Evolutionary conservation across 1,139 yeast genomes (phyloP).

Genomic region (Arxiozyma telluris): DNA sequence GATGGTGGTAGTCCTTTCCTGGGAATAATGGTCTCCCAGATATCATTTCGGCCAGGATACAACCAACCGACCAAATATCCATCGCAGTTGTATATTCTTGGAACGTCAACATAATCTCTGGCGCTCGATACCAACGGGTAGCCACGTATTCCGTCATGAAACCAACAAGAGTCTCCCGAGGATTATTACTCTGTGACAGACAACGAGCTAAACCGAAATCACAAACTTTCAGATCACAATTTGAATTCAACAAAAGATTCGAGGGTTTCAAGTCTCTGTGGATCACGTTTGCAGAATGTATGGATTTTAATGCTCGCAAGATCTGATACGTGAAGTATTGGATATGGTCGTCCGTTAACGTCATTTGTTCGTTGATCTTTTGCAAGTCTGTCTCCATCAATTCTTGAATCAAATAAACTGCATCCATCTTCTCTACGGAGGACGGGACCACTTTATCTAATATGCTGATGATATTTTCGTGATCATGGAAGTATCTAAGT

Average conservation of each 20-base stretch:
- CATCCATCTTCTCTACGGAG: not conserved
- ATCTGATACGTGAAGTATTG: constrained; percentile 79
- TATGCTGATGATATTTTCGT: constrained; percentile 64
- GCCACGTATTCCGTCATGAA: constrained; percentile 69
- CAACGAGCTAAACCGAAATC: constrained; percentile 90
- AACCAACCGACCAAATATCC: constrained; percentile 95
- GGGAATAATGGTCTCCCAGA: constrained; percentile 75
- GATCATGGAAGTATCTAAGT: constrained; percentile 63
- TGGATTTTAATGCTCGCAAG: constrained; percentile 67
- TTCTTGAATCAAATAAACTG: constrained; percentile 76
- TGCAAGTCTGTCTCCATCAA: constrained; percentile 91
- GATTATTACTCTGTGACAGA: constrained; percentile 58
- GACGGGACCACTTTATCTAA: constrained; percentile 52
- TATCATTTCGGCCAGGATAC: constrained; percentile 89
- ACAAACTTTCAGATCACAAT: constrained; percentile 75
- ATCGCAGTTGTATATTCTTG: constrained; percentile 84
- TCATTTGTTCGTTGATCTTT: constrained; percentile 75
- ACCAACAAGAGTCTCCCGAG: constrained; percentile 49
- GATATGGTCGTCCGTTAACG: constrained; percentile 54
- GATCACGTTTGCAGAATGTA: constrained; percentile 60
- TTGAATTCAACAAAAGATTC: constrained; percentile 66
- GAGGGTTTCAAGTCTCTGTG: constrained; percentile 96
- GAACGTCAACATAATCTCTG: constrained; percentile 81
- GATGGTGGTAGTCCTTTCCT: constrained; percentile 66
- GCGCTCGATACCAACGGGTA: constrained; percentile 96